Evolutionary conservation across 2,329 filamentous ascomycete species (phyloP).

Genomic region (Trichoderma koningii): DNA sequence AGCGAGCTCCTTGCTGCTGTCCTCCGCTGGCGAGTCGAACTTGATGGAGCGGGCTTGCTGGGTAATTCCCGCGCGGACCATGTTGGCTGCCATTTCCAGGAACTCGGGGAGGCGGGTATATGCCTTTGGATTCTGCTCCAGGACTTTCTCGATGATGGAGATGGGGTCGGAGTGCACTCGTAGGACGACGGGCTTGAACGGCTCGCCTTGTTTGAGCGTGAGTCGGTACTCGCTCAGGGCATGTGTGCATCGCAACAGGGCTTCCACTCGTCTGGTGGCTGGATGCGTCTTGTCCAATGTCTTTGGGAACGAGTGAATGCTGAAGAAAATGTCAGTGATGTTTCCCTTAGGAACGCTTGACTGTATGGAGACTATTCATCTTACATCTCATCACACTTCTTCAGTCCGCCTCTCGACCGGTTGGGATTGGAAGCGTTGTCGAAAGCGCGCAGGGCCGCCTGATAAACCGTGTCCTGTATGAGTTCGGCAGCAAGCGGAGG

Average conservation of each 20-base stretch:
- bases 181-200: slow-evolving; percentile 75
- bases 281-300: slow-evolving; percentile 56
- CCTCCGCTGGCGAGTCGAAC: slow-evolving; percentile 27
- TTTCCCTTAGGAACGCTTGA: neutral
- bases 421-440: slow-evolving; percentile 84
- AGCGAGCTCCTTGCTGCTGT: slow-evolving; percentile 38
- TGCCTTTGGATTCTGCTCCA: slow-evolving; percentile 73
- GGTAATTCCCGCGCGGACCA: slow-evolving; percentile 61
- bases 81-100: slow-evolving; percentile 66
- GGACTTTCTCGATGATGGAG: slow-evolving; percentile 68
- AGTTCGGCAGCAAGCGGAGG: slow-evolving; percentile 51
- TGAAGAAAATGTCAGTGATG: slow-evolving; percentile 36
- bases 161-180: slow-evolving; percentile 76
- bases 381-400: slow-evolving; percentile 75
- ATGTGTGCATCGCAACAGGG: slow-evolving; percentile 72
- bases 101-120: slow-evolving; percentile 77
- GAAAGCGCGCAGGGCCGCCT: slow-evolving; percentile 68
- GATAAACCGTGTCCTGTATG: slow-evolving; percentile 63
- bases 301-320: slow-evolving; percentile 64
- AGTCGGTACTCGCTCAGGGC: slow-evolving; percentile 74
- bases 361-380: slow-evolving; percentile 33
- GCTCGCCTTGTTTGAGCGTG: slow-evolving; percentile 76
- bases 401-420: slow-evolving; percentile 71
- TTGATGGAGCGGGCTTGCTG: slow-evolving; percentile 26
- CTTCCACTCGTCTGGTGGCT: slow-evolving; percentile 57